These are phyloP conservation scores for Oidiodendron maius DNA, from an alignment of 495 filamentous ascomycete genomes.

Conservation along the genomic window DNA sequence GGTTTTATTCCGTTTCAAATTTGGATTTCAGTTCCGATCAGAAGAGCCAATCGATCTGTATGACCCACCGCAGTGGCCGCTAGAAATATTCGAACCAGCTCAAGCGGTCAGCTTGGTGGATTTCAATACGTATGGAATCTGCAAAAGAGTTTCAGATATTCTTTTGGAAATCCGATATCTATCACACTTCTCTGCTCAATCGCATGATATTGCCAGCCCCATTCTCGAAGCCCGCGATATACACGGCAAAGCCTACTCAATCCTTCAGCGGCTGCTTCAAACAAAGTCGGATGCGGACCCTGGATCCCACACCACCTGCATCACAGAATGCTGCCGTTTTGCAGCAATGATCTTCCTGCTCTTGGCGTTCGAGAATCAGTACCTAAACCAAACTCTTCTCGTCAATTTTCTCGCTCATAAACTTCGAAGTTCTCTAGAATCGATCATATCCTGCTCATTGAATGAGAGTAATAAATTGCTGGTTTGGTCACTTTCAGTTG, in stretches of 20 bases:
- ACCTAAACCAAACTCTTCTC: not conserved
- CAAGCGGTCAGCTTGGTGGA: not conserved
- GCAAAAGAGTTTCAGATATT: not conserved
- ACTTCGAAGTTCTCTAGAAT: not conserved
- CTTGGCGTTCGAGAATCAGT: conserved; percentile 4
- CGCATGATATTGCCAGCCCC: not conserved
- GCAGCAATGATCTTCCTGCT: not conserved
- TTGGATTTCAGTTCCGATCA: not conserved
- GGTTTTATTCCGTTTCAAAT: not conserved
- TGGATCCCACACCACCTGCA: not conserved
- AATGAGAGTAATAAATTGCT: not conserved
- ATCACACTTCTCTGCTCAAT: not conserved
- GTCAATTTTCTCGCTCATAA: conserved; percentile 4
- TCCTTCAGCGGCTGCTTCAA: not conserved
- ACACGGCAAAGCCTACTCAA: not conserved
- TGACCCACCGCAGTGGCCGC: not conserved
- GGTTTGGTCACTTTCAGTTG: not conserved
- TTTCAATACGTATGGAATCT: not conserved
- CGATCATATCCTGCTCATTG: not conserved
- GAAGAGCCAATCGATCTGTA: not conserved
- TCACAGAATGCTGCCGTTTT: not conserved
- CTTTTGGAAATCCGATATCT: not conserved
- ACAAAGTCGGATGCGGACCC: not conserved
- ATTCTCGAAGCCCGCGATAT: not conserved
- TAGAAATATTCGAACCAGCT: not conserved